phyloP scores from a whole-genome alignment of 2,329 filamentous ascomycete genomes.

The Celoporthe dispersa region DNA sequence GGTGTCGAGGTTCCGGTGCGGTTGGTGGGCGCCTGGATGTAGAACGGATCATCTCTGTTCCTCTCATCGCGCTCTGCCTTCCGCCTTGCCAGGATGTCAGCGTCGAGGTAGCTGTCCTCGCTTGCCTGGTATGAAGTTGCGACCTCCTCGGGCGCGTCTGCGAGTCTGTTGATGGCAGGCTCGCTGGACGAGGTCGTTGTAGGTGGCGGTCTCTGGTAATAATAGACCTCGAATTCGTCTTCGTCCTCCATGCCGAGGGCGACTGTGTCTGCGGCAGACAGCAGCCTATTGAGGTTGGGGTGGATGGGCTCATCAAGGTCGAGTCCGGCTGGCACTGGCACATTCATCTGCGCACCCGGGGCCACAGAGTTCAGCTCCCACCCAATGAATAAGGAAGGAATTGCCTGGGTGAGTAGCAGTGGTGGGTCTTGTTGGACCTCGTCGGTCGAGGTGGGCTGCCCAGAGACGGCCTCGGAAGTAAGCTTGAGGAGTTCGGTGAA shows the following conservation, averaged over 20 bases:
- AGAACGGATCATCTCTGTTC: constrained; percentile 93
- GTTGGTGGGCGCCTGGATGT: constrained; percentile 61
- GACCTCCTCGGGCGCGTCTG: constrained; percentile 50
- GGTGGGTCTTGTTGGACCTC: constrained; percentile 69
- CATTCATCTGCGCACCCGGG: constrained; percentile 78
- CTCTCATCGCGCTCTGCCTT: constrained; percentile 79
- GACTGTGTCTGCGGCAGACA: constrained; percentile 62
- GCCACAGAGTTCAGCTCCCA: constrained; percentile 94
- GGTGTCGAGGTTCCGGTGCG: constrained; percentile 68
- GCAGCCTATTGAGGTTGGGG: constrained; percentile 67
- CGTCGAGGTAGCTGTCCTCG: constrained; percentile 70
- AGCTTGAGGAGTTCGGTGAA: constrained; percentile 89
- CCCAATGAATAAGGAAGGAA: constrained; percentile 84
- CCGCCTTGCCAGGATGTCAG: constrained; percentile 73
- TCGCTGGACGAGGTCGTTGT: constrained; percentile 56
- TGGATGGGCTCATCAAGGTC: constrained; percentile 86
- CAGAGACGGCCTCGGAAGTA: constrained; percentile 77
- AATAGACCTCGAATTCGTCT: constrained; percentile 71
- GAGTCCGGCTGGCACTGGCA: constrained; percentile 76
- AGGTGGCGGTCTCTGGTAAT: constrained; percentile 59
- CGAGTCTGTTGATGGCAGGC: constrained; percentile 60
- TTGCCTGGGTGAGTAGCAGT: constrained; percentile 84
- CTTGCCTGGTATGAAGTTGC: constrained; percentile 61
- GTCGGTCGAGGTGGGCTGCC: constrained; percentile 63
- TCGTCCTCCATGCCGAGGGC: constrained; percentile 57